Evolutionary conservation across 169 alveolate genomes (phyloP), one percentile per base, ranked within the genome.

Genomic region (Cryptosporidium viatorum): DNA sequence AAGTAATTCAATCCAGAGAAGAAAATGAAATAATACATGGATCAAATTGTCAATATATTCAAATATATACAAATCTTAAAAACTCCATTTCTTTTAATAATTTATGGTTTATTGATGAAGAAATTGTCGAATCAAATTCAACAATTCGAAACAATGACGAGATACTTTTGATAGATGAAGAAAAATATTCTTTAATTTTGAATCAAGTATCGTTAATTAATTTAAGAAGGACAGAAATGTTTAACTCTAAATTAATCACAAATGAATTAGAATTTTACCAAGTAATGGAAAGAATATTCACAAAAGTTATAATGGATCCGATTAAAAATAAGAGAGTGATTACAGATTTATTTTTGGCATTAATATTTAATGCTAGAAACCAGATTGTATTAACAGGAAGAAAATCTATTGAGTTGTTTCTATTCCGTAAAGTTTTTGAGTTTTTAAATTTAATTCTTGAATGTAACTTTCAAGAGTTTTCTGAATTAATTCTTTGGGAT

Each of bases 401-500:
- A 55, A 73, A 58, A 16, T 33, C 70, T 14, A 39, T 59, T 16
- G 71, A 51, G 31, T 41, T 73, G 5, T 41, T 73, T 55, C 35
- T 73, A 37, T 59, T 73, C 68, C 45, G 48, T 9, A 51, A 51
- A 23, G 35, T 73, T 16, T 73, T 73, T 41, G 86, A 73, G 48
- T 35, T 73, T 51, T 8, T 73, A 3, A 70, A 59, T 33, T 73
- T 55, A 8, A 52, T 73, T 33, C 14, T 73, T 26, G 85, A 71
- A 8, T 69, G 43, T 10, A 26, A 9, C 16, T 69, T 41, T 69
- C 16, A 26, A 14, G 65, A 69, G 6, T 43, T 69, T 69, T 41
- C 41, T 35, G 71, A 73, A 18, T n/a, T 73, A 23, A 55, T 41
- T 35, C 68, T 73, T 18, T 73, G 86, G 86, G 86, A 73, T 31